Base-by-base conservation (phyloP, 2,329 filamentous ascomycete genomes). In the Trichoderma oligosporum region DNA sequence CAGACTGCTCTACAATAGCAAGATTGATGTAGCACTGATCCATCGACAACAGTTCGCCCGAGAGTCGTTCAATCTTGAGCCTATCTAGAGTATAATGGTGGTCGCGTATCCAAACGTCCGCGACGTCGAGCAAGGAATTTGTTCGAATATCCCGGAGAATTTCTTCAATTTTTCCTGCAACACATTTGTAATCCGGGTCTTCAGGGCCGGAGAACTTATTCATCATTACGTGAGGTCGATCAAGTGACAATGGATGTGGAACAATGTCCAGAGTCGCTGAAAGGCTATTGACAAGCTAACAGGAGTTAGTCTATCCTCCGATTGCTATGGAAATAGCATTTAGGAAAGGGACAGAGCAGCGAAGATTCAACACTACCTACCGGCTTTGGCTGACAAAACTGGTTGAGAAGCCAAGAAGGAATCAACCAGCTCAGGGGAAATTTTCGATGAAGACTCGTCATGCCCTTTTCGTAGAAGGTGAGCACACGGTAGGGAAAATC, bases 21-120 rank as follows among this genome's bases (percentile, higher is more conserved):
- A 75, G 69, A 58, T 76, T 75, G 60, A 75, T 74, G 45, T 74
- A 75, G 60, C 70, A 74, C 35, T 69, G 65, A 25, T 71, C 62
- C 64, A 74, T 72, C 2, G 63, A 20, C 25, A 74, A 59, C 9
- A 4, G 4, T 0, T 69, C 63, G 29, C 70, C 71, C 6, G 70
- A 74, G 25, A 75, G 66, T 16, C 71, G 66, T 61, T 71, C 56
- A 39, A 74, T 72, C 33, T 61, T 55, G 38, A 74, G 66, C 46
- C 48, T 64, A 1, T 63, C 58, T 7, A 11, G 9, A 12, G 51
- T 61, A 49, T 70, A 71, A 52, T 61, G 46, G 0, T 65, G 57
- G 2, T 64, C 29, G 11, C 58, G 64, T 42, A 71, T 68, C 47
- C 47, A 51, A 14, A 24, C n/a, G n/a, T 51, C 47, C 6, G 47